Evolutionary conservation across 2,329 filamentous ascomycete genomes (phyloP), one percentile per base, ranked within the genome.

Genomic region (Mycosphaerella sp.): DNA sequence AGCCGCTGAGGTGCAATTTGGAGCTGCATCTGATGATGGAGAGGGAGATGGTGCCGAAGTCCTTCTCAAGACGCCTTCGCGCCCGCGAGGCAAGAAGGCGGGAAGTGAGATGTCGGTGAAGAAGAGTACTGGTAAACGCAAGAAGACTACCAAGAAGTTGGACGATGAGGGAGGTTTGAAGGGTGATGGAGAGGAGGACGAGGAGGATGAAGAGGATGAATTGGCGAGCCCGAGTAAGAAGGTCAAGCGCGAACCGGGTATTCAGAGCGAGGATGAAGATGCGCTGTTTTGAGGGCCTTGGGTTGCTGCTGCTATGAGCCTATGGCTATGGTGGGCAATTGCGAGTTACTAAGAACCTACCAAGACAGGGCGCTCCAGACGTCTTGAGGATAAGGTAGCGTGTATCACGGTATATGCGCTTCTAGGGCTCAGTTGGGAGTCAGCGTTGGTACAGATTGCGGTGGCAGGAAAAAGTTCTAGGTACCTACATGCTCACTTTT

Each of bases 121-220:
- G 31, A 63, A 59, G 51, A 53, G 48, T n/a, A 51, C 45, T 3
- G 50, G 40, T 36, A 63, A 63, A 56, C 54, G 61, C 42, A 60
- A 59, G 51, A 60, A 59, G 51, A 32, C 21, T 26, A 54, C 40
- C 21, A 62, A 63, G 58, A 48, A 21, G 21, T 21, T 21, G 21
- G 3, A 21, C 21, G 21, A 21, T 21, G 21, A 21, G 21, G 21
- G 3, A 4, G 21, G 21, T 21, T 21, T 55, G 44, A 57, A 57
- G 48, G 21, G 8, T 12, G 11, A 12, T 4, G 32, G 8, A n/a
- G 44, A 12, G 11, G 56, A 43, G 7, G 39, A 44, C 10, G 48
- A 51, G 23, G 59, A 58, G 11, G 56, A 51, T 12, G 59, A 56
- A 26, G 55, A 59, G 17, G 53, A 51, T n/a, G 51, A 41, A 9